Conservation (phyloP, 257 asterid species). For the Solanum chmielewskii region DNA sequence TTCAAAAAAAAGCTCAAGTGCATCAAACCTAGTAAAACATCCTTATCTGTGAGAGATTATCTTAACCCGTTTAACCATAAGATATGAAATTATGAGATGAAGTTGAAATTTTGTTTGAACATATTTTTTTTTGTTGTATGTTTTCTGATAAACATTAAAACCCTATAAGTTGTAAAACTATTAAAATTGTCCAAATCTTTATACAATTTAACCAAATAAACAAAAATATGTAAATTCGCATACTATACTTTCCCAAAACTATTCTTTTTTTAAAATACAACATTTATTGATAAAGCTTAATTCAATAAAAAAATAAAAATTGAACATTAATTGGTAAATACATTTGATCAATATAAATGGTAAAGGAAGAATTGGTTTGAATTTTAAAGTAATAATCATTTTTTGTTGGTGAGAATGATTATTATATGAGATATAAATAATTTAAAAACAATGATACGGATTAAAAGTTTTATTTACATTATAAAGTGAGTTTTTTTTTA, state of each 20-base stretch:
- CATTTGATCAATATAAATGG: background rate
- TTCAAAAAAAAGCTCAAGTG: too few species aligned
- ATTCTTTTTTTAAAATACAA: too few species aligned
- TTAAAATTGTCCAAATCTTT: background rate
- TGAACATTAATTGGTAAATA: background rate
- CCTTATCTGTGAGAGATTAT: background rate
- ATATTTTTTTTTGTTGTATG: background rate
- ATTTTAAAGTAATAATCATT: too few species aligned
- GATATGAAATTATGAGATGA: background rate
- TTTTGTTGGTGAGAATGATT: background rate
- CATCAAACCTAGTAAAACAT: background rate
- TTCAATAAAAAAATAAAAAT: background rate
- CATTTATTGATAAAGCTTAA: background rate
- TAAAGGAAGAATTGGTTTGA: background rate
- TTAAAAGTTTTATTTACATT: too few species aligned
- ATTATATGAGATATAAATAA: background rate
- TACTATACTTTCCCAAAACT: background rate
- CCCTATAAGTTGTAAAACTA: too few species aligned
- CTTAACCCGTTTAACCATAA: background rate
- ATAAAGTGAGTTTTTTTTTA: background rate
- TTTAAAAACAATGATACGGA: too few species aligned
- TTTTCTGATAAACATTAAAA: background rate
- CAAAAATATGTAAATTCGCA: background rate
- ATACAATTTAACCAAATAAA: background rate
- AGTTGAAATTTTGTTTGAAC: background rate